Percentiles rank a stretch among this genome's conserved stretches.
Evolutionary conservation across 2,329 filamentous ascomycete genomes (phyloP).

Genomic region (Teratosphaeria zuluensis): DNA sequence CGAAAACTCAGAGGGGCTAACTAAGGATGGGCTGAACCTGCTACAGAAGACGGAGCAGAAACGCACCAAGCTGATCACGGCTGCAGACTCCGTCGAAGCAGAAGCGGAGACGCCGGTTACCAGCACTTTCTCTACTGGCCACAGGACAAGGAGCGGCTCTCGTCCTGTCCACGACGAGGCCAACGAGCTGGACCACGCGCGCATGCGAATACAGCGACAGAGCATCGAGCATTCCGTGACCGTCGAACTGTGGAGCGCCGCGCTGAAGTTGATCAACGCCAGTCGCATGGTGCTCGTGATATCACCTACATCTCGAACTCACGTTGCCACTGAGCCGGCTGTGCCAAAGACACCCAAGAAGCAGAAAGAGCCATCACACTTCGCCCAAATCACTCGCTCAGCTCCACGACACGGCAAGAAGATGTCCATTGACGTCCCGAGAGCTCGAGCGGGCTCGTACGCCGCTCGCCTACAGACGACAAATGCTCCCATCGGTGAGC

Average conservation of each 20-base stretch:
- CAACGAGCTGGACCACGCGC: slow-evolving; percentile 26
- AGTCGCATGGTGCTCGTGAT: slow-evolving; percentile 17
- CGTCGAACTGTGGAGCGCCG: slow-evolving; percentile 30
- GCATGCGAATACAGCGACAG: slow-evolving; percentile 32
- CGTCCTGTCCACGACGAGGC: slow-evolving; percentile 4
- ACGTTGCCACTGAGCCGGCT: background rate
- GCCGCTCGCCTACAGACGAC: slow-evolving; percentile 16
- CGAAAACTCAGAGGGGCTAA: slow-evolving; percentile 17
- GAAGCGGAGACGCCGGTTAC: slow-evolving; percentile 1
- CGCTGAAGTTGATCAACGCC: slow-evolving; percentile 22
- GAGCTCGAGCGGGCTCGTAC: slow-evolving; percentile 13
- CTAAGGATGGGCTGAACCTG: slow-evolving; percentile 24
- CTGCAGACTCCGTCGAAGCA: background rate
- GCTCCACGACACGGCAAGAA: background rate
- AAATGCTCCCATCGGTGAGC: slow-evolving; percentile 4
- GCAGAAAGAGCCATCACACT: background rate
- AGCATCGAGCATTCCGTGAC: slow-evolving; percentile 25
- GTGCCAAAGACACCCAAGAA: background rate
- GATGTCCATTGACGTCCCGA: slow-evolving; percentile 2
- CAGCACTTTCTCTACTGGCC: background rate
- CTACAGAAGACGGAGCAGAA: slow-evolving; percentile 26
- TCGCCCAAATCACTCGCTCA: background rate
- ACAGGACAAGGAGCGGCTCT: background rate
- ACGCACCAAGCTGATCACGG: background rate
- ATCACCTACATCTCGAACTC: background rate